Conservation (phyloP, 2,329 filamentous ascomycete genomes). For the Pseudogymnoascus sp. region DNA sequence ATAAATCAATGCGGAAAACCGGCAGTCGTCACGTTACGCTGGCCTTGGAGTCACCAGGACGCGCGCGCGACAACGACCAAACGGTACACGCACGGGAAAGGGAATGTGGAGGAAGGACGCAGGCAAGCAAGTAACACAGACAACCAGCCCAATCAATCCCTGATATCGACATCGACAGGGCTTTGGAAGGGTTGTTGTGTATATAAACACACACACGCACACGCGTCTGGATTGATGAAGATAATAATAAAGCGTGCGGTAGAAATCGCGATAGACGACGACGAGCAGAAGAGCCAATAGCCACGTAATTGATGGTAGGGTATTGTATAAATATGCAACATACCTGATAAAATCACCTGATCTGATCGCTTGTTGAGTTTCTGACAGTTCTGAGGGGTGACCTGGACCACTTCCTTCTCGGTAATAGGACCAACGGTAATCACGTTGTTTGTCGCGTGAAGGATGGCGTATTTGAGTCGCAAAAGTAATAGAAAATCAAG, state of each 20-base stretch:
- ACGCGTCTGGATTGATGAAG: conserved; percentile 3
- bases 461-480: neutral
- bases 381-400: conserved; percentile 4
- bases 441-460: conserved; percentile 8
- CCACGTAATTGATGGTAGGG: neutral
- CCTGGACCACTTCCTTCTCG: conserved; percentile 1
- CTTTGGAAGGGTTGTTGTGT: neutral
- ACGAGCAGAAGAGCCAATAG: neutral
- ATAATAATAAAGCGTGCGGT: conserved; percentile 8
- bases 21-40: neutral
- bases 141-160: neutral
- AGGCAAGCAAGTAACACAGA: conserved; percentile 4
- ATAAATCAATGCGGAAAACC: conserved; percentile 4
- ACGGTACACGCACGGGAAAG: neutral
- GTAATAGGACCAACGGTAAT: conserved; percentile 5
- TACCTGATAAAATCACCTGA: conserved; percentile 8
- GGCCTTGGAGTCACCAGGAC: neutral
- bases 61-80: conserved; percentile 5
- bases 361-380: conserved; percentile 2
- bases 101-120: neutral
- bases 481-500: neutral
- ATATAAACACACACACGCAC: conserved; percentile 3
- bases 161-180: neutral
- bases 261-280: neutral
- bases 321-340: neutral